Base-by-base conservation (phyloP, 495 filamentous ascomycete genomes). In the Neurospora cerealis region DNA sequence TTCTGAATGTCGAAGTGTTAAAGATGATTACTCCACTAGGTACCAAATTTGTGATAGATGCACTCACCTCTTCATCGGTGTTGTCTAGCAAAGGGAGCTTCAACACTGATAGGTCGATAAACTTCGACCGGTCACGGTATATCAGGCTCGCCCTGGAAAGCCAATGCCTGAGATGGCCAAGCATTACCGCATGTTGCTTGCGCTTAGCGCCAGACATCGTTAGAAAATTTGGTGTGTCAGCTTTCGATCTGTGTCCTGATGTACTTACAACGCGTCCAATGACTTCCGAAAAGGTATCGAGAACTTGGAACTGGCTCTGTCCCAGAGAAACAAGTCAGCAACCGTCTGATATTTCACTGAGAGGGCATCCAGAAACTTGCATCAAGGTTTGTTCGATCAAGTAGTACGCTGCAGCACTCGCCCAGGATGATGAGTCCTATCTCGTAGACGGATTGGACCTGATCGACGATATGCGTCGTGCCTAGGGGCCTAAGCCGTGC, bases 361-460 rank as follows among this genome's bases (percentile, higher is more conserved):
- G 24, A 28, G 24, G 24, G 24, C 24, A 28, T 28, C 24, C 24
- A 28, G 0, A 28, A 1, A 28, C 71, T 5, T 36, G 70, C 76
- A 10, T 82, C 79, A 11, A 87, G 82, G 6, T 87, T 87, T 21
- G 90, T 87, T 2, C 88, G 80, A 73, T 92, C 89, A 75, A 86
- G 86, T 10, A 93, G 91, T 1, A 89, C 84, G 0, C 87, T 88
- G 13, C 86, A 88, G 76, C 89, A 92, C 71, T 91, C 86, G 38
- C 86, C 86, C 0, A 90, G 89, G 37, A 93, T 90, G 41, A 92
- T 83, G 4, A 89, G 85, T 1, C 87, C 91, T 3, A 93, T 78
- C 70, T 93, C 91, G 73, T 90, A 91, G 0, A 90, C 85, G 1
- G 89, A 90, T 28, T 89, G 86, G 74, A 92, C 89, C 70, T 91